Evolutionary conservation across 108 stramenopile species (phyloP).

Genomic region (Skeletonema tropicum): DNA sequence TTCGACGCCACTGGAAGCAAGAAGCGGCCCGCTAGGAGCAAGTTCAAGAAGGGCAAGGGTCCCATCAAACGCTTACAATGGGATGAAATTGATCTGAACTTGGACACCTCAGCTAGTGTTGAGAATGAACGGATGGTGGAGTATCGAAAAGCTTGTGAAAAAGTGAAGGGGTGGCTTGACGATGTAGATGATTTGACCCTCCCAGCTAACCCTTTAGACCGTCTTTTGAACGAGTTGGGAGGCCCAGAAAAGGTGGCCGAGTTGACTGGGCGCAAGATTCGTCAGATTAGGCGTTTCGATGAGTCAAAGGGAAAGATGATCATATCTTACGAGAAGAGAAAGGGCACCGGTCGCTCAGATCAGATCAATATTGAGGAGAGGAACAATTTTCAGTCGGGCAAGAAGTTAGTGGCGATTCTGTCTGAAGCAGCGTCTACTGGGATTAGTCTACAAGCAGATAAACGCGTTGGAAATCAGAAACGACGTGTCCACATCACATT

Average conservation of each 20-base stretch:
- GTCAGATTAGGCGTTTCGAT: slow-evolving; percentile 28
- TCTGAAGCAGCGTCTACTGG: slow-evolving; percentile 79
- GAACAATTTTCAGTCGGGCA: slow-evolving; percentile 60
- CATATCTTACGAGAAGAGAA: slow-evolving; percentile 47
- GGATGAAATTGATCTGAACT: slow-evolving; percentile 12
- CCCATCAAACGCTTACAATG: background rate
- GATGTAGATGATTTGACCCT: slow-evolving; percentile 17
- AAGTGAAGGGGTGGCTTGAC: slow-evolving; percentile 18
- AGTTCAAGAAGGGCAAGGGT: background rate
- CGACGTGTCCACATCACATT: slow-evolving; percentile 76
- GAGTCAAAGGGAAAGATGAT: slow-evolving; percentile 18
- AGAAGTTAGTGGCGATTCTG: slow-evolving; percentile 76
- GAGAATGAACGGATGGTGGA: slow-evolving; percentile 15
- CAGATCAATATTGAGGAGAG: slow-evolving; percentile 71
- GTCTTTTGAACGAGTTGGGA: slow-evolving; percentile 55
- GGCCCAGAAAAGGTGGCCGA: slow-evolving; percentile 52
- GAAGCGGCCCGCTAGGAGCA: background rate
- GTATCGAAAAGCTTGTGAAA: slow-evolving; percentile 7
- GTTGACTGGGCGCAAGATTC: slow-evolving; percentile 57
- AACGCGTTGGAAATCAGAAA: slow-evolving; percentile 35
- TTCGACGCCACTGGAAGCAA: background rate
- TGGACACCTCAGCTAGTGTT: background rate
- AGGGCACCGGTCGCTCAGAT: slow-evolving; percentile 41
- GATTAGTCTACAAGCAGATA: slow-evolving; percentile 61
- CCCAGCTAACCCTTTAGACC: slow-evolving; percentile 52